Evolutionary conservation across 2,329 filamentous ascomycete genomes (phyloP).

Genomic region (Monilinia polystroma): DNA sequence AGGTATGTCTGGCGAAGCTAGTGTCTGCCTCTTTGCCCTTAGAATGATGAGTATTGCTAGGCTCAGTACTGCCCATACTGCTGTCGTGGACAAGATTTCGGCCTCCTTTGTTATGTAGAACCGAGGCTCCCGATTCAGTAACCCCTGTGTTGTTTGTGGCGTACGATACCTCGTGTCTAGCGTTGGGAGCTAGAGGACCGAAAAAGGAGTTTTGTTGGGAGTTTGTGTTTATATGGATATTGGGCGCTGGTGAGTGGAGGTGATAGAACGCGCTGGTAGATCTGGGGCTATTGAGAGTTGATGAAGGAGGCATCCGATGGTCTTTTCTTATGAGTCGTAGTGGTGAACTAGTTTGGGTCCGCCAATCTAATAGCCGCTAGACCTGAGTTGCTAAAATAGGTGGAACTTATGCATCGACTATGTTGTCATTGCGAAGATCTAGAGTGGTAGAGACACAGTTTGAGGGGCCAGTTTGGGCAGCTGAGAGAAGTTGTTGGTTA

Average conservation of each 20-base stretch:
- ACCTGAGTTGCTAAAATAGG: no score
- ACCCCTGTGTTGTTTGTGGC: accelerated
- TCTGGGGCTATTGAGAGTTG: background rate
- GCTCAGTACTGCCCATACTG: background rate
- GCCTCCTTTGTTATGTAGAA: background rate
- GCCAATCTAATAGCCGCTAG: no score
- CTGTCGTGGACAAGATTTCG: accelerated
- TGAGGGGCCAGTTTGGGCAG: no score
- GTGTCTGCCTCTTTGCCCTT: background rate
- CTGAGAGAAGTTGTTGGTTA: no score
- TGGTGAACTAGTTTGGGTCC: no score
- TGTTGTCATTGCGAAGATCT: no score
- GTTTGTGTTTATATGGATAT: background rate
- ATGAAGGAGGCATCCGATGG: background rate
- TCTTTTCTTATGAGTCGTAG: background rate
- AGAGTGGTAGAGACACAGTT: no score
- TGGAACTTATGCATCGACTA: no score
- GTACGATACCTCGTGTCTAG: background rate
- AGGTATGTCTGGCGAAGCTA: background rate
- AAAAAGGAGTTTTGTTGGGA: background rate
- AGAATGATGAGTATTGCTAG: background rate
- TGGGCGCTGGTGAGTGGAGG: no score
- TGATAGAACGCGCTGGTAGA: no score
- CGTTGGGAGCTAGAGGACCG: accelerated
- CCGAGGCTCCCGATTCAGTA: no score